Percentiles rank a stretch among this genome's conserved stretches.
Evolutionary conservation across 257 asterid species (phyloP).

Genomic region (Solanum rostratum): DNA sequence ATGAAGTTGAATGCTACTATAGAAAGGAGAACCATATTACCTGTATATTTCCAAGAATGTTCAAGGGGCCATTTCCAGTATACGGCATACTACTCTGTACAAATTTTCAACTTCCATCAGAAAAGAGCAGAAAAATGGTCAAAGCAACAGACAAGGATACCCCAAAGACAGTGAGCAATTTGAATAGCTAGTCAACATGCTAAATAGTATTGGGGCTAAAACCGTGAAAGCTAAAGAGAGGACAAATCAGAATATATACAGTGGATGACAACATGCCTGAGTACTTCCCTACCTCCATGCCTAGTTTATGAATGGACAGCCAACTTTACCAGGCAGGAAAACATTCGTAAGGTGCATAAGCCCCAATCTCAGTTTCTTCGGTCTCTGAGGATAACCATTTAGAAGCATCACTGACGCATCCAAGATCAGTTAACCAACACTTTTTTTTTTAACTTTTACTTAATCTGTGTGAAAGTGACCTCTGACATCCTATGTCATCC

Average conservation of each 20-base stretch:
- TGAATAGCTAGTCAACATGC: not conserved
- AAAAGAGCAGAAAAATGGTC: not conserved
- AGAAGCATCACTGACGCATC: not conserved
- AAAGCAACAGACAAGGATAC: not conserved
- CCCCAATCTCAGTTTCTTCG: not conserved
- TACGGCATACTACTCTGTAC: conserved; percentile 30
- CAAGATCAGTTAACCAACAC: not conserved
- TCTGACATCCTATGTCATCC: not conserved
- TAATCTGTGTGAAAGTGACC: not conserved
- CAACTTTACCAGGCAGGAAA: not conserved
- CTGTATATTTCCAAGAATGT: conserved; percentile 83
- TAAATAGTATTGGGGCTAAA: not conserved
- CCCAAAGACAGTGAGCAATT: not conserved
- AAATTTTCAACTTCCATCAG: not conserved
- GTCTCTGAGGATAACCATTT: not conserved
- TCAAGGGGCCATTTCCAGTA: conserved; percentile 44
- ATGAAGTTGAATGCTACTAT: not conserved
- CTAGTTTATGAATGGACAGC: not conserved
- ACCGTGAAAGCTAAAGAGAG: not conserved
- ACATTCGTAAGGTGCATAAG: not conserved
- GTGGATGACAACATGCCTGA: not conserved
- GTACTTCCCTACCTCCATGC: not conserved
- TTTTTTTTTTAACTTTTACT: not conserved
- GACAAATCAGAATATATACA: not conserved
- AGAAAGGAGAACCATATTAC: conserved; percentile 10